Conservation (phyloP, 257 asterid species). For the Thymus mandschuricus region DNA sequence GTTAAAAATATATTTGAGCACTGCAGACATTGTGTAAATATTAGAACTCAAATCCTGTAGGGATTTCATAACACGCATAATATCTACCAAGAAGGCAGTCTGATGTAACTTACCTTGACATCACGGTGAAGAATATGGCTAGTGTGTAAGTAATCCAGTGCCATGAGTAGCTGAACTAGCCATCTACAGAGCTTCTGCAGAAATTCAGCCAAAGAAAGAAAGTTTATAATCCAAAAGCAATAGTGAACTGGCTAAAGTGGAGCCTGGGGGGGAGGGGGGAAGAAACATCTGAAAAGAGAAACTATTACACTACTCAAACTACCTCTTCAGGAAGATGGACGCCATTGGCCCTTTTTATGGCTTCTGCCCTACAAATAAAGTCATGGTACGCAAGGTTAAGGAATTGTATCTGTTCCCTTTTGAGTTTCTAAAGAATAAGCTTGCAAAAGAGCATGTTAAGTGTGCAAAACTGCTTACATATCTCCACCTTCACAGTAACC, state of each 20-base stretch:
- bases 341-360: constrained; percentile 72
- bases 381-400: constrained; percentile 28
- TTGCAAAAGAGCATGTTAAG: constrained; percentile 3
- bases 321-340: constrained; percentile 85
- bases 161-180: constrained; percentile 92
- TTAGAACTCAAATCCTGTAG: constrained; percentile 17
- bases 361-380: constrained; percentile 72
- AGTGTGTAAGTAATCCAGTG: constrained; percentile 86
- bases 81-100: constrained; percentile 22
- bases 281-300: background rate
- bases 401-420: constrained; percentile 12
- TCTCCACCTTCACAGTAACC: constrained; percentile 99
- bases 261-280: background rate
- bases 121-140: constrained; percentile 93
- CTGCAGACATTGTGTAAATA: constrained; percentile 50
- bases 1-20: constrained; percentile 91
- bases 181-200: constrained; percentile 83
- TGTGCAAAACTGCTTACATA: constrained; percentile 59
- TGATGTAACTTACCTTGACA: constrained; percentile 67
- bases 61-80: constrained; percentile 1
- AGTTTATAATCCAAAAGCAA: constrained; percentile 6
- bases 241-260: constrained; percentile 2
- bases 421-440: constrained; percentile 8
- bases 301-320: constrained; percentile 17
- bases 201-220: constrained; percentile 24